A percentile compares a stretch with the other conserved stretches of the same genome.
Conservation (phyloP, 257 asterid species). For the Forsythia viridissima region DNA sequence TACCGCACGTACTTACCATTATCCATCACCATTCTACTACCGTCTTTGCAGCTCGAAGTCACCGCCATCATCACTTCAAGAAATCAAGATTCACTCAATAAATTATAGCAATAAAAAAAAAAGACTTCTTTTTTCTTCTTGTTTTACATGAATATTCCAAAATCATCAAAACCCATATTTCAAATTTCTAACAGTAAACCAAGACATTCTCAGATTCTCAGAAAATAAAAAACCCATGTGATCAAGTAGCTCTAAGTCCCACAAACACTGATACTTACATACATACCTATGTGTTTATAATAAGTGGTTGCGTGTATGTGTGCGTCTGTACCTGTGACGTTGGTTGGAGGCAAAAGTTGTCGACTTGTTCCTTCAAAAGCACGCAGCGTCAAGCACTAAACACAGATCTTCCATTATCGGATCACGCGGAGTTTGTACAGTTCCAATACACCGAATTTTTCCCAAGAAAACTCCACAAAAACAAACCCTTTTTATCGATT, state of each 20-base stretch:
- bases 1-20: conserved; percentile 94
- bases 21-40: conserved; percentile 63
- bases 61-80: conserved; percentile 85
- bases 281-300: neutral
- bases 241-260: conserved; percentile 11
- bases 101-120: conserved; percentile 15
- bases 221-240: conserved; percentile 20
- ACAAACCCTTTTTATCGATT: conserved; percentile 7
- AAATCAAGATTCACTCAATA: conserved; percentile 22
- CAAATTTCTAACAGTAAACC: neutral
- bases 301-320: neutral
- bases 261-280: conserved; percentile 29
- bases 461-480: conserved; percentile 18
- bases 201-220: conserved; percentile 19
- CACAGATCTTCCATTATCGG: conserved; percentile 61
- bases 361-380: conserved; percentile 57
- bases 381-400: conserved; percentile 75
- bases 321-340: conserved; percentile 30
- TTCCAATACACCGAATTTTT: conserved; percentile 14
- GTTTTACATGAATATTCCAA: conserved; percentile 7
- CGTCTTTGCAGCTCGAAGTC: conserved; percentile 68
- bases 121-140: neutral
- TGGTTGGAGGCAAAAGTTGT: conserved; percentile 35
- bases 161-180: neutral
- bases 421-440: conserved; percentile 17